Evolutionary conservation across 192 early-diverging fungal genomes (phyloP).

Genomic region (Jimgerdemannia lactiflua): DNA sequence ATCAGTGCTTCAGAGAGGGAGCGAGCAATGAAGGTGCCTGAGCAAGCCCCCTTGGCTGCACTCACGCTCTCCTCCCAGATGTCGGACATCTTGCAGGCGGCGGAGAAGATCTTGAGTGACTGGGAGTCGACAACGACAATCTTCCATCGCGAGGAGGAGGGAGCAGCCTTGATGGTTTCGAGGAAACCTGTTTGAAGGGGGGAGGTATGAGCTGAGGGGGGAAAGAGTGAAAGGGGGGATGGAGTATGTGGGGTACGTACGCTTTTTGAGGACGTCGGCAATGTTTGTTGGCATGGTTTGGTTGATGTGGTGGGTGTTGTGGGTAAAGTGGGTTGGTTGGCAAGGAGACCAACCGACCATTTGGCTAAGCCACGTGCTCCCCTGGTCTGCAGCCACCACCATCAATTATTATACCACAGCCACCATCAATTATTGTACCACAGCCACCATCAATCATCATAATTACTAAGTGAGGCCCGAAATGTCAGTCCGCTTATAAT

Average conservation of each 20-base stretch:
- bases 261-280: neutral
- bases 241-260: neutral
- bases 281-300: neutral
- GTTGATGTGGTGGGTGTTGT: neutral
- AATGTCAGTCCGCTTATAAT: too few species aligned
- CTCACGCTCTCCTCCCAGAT: constrained; percentile 70
- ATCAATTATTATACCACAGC: too few species aligned
- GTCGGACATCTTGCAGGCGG: constrained; percentile 76
- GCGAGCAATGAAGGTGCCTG: neutral
- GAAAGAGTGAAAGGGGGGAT: neutral
- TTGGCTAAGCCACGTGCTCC: neutral
- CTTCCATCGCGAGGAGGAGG: constrained; percentile 73
- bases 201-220: neutral
- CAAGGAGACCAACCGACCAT: neutral
- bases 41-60: neutral
- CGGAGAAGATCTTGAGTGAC: constrained; percentile 67
- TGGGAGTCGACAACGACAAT: constrained; percentile 78
- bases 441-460: too few species aligned
- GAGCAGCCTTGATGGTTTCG: constrained; percentile 73
- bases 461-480: too few species aligned
- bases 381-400: too few species aligned
- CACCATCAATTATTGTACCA: too few species aligned
- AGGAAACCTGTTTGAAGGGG: constrained; percentile 40
- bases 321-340: neutral
- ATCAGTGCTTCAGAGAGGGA: neutral